Evolutionary conservation across 1,139 yeast genomes (phyloP), one percentile per base, ranked within the genome.

Genomic region (Candida mesenterica): DNA sequence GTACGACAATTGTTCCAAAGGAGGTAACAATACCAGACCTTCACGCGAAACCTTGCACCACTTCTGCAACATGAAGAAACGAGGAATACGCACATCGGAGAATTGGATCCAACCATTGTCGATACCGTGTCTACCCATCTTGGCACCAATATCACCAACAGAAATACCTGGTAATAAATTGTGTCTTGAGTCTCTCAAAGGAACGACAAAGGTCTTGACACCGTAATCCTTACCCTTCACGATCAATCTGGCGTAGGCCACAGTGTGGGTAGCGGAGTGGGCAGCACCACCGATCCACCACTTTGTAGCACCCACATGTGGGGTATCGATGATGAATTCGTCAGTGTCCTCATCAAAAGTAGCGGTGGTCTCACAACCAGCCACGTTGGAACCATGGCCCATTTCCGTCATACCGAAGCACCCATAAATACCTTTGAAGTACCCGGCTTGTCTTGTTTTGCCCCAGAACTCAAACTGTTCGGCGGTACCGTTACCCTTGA

Each of bases 271-370:
- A 7, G 96, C 84, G 17, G 95, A 82, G 57, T 87, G 95, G 5
- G 96, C 96, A 36, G 96, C 96, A 55, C 97, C 97, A 37, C 96
- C 97, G 53, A 89, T 89, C 97, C 97, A 89, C 96, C 96, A 89
- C 63, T 89, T 89, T 40, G 96, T 87, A 26, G 96, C 96, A 37
- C 92, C 89, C 43, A 85, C 65, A 56, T 87, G 87, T 5, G 97
- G 97, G 16, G 97, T 89, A 58, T 86, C 79, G 47, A 89, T 79
- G 37, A 76, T 61, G 49, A 89, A 86, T 44, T 80, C 78, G 52
- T 86, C 88, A 20, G 72, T 72, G 19, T 62, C 66, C 31, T 70
- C 68, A 57, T 87, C 85, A 57, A 74, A 89, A 32, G 85, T 82
- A 15, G 96, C 96, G 20, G 90, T 84, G n/a, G 96, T 89, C 62